Conservation (phyloP, 2,329 filamentous ascomycete genomes). For the Microsporum audouinii region DNA sequence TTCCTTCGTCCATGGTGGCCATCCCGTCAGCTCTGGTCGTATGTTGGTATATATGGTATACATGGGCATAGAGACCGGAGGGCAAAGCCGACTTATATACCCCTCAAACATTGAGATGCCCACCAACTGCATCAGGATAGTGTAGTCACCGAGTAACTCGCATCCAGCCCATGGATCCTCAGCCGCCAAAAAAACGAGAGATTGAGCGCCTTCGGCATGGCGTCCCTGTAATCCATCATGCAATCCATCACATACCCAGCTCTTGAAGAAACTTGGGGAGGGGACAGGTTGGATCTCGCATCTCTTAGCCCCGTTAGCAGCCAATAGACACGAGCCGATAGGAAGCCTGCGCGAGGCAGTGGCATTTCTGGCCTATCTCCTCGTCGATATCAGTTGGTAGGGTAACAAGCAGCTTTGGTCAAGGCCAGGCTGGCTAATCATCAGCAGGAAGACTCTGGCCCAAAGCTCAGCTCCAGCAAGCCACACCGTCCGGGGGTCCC, state of each 20-base stretch:
- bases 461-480: constrained; percentile 1
- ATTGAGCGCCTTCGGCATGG: background rate
- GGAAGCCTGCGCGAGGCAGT: background rate
- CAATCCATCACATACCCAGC: background rate
- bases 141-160: background rate
- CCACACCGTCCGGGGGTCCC: background rate
- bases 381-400: background rate
- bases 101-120: background rate
- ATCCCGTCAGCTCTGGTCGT: background rate
- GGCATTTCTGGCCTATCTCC: background rate
- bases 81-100: background rate
- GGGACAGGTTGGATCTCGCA: background rate
- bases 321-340: background rate
- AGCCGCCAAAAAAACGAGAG: background rate
- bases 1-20: background rate
- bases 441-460: background rate
- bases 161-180: background rate
- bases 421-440: background rate
- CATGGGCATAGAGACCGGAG: background rate
- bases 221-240: background rate
- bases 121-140: background rate
- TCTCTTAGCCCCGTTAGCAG: background rate
- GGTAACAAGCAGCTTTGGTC: background rate
- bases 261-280: background rate
- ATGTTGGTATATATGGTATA: background rate